These are phyloP conservation scores for Citrus sp. DNA, from an alignment of 345 rosid genomes.

Conservation along the genomic window DNA sequence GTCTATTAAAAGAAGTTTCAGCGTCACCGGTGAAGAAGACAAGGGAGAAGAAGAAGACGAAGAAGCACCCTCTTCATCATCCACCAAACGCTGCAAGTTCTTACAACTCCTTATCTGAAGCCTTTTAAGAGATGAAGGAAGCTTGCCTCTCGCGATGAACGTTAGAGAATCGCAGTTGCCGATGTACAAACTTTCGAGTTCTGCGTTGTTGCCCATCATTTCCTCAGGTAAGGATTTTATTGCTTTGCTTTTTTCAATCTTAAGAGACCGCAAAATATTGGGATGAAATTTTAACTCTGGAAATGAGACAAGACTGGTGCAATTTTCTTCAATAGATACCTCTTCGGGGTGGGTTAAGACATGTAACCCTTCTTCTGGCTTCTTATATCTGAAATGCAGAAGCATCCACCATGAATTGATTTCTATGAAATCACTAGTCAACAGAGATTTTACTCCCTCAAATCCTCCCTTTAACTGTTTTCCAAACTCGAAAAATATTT, in stretches of 20 bases:
- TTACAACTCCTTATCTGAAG: too few relatives aligned
- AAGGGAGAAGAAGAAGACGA: too few relatives aligned
- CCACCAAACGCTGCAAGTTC: too few relatives aligned
- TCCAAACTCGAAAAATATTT: too few relatives aligned
- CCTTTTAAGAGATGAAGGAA: not conserved
- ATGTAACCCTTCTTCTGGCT: too few relatives aligned
- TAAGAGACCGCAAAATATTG: not conserved
- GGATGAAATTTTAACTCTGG: not conserved
- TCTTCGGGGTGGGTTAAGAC: not conserved
- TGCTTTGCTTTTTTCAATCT: not conserved
- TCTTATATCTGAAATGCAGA: too few relatives aligned
- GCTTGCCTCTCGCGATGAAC: not conserved
- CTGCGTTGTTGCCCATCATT: not conserved
- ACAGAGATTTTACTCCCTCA: too few relatives aligned
- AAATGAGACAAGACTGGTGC: not conserved
- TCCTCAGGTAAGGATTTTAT: not conserved
- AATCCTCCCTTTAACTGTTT: too few relatives aligned
- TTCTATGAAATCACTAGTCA: fast-evolving
- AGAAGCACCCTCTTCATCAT: too few relatives aligned
- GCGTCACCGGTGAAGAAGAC: not conserved
- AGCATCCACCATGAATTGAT: too few relatives aligned
- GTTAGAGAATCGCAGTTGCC: not conserved
- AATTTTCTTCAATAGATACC: not conserved
- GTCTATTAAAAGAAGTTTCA: fast-evolving
- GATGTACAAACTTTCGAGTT: not conserved